Evolutionary conservation across 1,284 basidiomycete species (phyloP).

Genomic region (Crepidotus sp.): DNA sequence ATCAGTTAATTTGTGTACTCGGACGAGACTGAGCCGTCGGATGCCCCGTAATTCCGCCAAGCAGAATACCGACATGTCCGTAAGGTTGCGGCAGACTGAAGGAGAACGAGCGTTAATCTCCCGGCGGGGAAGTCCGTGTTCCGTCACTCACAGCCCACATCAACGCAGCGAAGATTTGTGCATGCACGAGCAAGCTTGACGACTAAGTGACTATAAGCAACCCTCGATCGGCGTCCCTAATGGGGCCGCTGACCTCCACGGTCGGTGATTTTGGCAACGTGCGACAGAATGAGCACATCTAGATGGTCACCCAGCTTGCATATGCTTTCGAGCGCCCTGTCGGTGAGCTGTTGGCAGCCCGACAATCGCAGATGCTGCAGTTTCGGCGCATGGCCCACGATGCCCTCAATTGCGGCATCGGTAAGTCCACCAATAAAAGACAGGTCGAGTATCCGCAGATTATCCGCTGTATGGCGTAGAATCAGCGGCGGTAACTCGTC

Average conservation of each 20-base stretch:
- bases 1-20: constrained; percentile 60
- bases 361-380: constrained; percentile 75
- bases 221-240: no score
- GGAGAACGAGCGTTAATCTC: constrained; percentile 15
- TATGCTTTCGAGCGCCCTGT: constrained; percentile 63
- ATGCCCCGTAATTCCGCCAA: constrained; percentile 68
- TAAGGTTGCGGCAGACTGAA: constrained; percentile 71
- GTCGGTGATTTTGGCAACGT: constrained; percentile 77
- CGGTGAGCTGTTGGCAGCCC: constrained; percentile 77
- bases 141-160: constrained; percentile 69
- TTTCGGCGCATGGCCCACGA: constrained; percentile 72
- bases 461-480: constrained; percentile 54
- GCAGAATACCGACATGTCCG: constrained; percentile 80
- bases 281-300: constrained; percentile 76
- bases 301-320: constrained; percentile 68
- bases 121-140: constrained; percentile 8
- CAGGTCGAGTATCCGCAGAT: constrained; percentile 71
- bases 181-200: constrained; percentile 66
- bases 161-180: constrained; percentile 70
- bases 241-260: constrained; percentile 27
- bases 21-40: constrained; percentile 74
- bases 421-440: constrained; percentile 66
- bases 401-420: constrained; percentile 72
- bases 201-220: constrained; percentile 26
- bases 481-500: constrained; percentile 52